Percentiles rank a stretch among this genome's conserved stretches.
Evolutionary conservation across 1,284 basidiomycete species (phyloP).

Genomic region (Gymnopus androsaceus): DNA sequence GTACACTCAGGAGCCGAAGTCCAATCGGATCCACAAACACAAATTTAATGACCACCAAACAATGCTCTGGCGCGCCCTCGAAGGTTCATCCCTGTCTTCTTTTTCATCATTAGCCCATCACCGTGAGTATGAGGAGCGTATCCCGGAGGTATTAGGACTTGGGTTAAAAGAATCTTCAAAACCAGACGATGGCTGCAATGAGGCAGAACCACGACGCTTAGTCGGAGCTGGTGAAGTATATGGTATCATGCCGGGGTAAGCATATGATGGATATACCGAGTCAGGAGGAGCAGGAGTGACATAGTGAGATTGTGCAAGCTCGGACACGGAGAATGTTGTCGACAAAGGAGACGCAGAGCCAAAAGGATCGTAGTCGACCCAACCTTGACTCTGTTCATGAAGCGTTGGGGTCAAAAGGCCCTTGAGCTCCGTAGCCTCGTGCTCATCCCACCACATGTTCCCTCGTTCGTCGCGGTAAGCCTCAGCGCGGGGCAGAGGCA

Average conservation of each 20-base stretch:
- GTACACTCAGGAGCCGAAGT: too few species aligned
- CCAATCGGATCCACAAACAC: too few species aligned
- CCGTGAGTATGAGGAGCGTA: background rate
- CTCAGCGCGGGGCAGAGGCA: constrained; percentile 40
- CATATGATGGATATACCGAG: background rate
- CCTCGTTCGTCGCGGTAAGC: constrained; percentile 61
- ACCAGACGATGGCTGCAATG: background rate
- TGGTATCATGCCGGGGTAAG: background rate
- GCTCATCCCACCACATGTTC: constrained; percentile 66
- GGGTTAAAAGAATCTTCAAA: constrained; percentile 5
- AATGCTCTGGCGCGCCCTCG: constrained; percentile 2
- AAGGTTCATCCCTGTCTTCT: constrained; percentile 7
- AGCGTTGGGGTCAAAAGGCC: constrained; percentile 43
- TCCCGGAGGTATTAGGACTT: background rate
- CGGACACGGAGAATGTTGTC: background rate
- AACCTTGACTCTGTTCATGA: background rate
- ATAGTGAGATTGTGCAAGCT: background rate
- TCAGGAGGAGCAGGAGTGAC: background rate
- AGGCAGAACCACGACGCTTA: background rate
- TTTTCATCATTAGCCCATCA: background rate
- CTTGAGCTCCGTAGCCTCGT: constrained; percentile 69
- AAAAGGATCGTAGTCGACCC: constrained; percentile 10
- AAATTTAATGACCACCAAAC: constrained; percentile 1
- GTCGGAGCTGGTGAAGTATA: background rate
- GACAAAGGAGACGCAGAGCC: background rate